Conservation (phyloP, 306 rosid genomes). For the Fragaria nilgerrensis region DNA sequence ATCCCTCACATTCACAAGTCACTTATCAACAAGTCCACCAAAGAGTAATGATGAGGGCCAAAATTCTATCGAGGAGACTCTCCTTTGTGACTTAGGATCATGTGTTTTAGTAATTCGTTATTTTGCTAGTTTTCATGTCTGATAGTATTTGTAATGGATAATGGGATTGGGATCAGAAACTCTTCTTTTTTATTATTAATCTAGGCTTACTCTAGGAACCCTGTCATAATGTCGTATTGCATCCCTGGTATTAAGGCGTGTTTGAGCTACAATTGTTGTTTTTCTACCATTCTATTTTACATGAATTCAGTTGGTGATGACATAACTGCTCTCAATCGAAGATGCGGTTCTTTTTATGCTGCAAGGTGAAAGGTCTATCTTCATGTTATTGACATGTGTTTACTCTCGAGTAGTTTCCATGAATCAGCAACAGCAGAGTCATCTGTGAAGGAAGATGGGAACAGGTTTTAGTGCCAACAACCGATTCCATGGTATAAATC, state of each 20-base stretch:
- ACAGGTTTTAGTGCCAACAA: neutral
- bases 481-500: neutral
- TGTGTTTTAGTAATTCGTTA: slow-evolving; percentile 23
- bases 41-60: slow-evolving; percentile 42
- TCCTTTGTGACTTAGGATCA: slow-evolving; percentile 22
- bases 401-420: neutral
- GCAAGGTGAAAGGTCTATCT: neutral
- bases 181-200: neutral
- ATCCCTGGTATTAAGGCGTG: neutral
- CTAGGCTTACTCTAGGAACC: slow-evolving; percentile 7
- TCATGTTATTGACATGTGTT: neutral
- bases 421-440: neutral
- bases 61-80: slow-evolving; percentile 20
- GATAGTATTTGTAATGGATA: slow-evolving; percentile 25
- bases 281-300: too few species aligned
- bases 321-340: neutral
- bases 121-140: slow-evolving; percentile 21
- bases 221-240: slow-evolving; percentile 4
- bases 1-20: slow-evolving; percentile 80
- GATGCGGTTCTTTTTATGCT: neutral
- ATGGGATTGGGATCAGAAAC: slow-evolving; percentile 27
- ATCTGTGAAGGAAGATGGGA: neutral
- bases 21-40: slow-evolving; percentile 73
- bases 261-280: neutral
- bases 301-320: neutral